Conservation (phyloP, 345 rosid species). For the Citrus hindsii region DNA sequence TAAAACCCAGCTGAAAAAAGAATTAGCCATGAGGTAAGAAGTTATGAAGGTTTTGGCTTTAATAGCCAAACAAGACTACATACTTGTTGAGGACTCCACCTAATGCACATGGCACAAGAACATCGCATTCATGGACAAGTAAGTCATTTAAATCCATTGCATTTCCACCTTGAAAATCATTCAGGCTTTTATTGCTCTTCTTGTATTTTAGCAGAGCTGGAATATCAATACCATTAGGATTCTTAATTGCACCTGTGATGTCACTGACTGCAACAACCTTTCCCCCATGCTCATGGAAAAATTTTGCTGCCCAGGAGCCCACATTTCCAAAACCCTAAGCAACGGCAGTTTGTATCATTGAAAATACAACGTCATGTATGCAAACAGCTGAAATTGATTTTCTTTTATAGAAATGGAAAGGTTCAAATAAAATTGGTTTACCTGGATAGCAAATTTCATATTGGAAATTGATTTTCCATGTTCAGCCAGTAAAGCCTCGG, state of each 20-base stretch:
- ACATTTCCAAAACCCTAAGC: constrained; percentile 94
- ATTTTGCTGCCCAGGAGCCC: constrained; percentile 81
- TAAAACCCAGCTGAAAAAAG: neutral
- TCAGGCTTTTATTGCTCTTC: constrained; percentile 18
- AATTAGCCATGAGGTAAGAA: neutral
- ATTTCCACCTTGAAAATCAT: constrained; percentile 31
- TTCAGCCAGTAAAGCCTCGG: constrained; percentile 43
- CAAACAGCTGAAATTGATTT: neutral
- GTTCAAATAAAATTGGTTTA: neutral
- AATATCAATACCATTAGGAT: constrained; percentile 66
- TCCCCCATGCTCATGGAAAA: constrained; percentile 86
- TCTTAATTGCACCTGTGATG: constrained; percentile 36
- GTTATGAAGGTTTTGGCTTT: neutral
- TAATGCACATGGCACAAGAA: constrained; percentile 37
- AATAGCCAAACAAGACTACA: neutral
- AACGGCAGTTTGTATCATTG: neutral
- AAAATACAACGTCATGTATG: neutral
- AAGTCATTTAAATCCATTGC: constrained; percentile 26
- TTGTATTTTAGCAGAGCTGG: constrained; percentile 42
- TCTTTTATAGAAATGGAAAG: neutral
- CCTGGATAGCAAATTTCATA: constrained; percentile 40
- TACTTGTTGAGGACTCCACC: constrained; percentile 42
- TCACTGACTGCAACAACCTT: constrained; percentile 59
- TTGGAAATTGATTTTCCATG: constrained; percentile 30
- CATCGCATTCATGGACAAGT: constrained; percentile 36